phyloP scores from a whole-genome alignment of 2,329 filamentous ascomycete species.

The Tetracladium maxilliforme region DNA sequence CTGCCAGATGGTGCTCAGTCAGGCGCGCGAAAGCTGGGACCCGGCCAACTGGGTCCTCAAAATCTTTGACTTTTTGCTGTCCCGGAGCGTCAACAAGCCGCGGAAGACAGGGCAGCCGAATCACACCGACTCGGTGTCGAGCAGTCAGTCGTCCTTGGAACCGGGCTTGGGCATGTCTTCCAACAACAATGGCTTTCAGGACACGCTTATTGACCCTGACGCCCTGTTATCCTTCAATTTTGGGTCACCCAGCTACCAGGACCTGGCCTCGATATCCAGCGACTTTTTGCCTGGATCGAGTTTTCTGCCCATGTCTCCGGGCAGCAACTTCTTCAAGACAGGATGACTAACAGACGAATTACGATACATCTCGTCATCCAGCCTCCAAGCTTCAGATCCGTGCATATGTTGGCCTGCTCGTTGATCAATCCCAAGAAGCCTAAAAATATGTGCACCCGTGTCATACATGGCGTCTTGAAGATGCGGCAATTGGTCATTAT shows the following conservation, averaged over 20 bases:
- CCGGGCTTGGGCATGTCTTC: too few relatives aligned
- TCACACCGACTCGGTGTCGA: too few relatives aligned
- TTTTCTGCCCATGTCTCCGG: conserved; percentile 2
- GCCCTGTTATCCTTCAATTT: conserved; percentile 3
- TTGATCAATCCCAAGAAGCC: too few relatives aligned
- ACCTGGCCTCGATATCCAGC: conserved; percentile 3
- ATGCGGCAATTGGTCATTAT: too few relatives aligned
- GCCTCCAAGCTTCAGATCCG: too few relatives aligned
- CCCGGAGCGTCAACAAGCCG: conserved; percentile 2
- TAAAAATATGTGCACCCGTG: too few relatives aligned
- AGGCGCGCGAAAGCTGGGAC: conserved; percentile 4
- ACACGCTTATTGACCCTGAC: conserved; percentile 3
- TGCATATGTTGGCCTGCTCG: too few relatives aligned
- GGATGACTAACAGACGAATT: too few relatives aligned
- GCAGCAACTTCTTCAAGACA: too few relatives aligned
- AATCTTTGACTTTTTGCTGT: conserved; percentile 4
- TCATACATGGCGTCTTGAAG: too few relatives aligned
- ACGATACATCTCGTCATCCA: too few relatives aligned
- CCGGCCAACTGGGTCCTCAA: conserved; percentile 4
- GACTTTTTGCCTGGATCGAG: conserved; percentile 3
- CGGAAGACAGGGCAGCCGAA: background rate
- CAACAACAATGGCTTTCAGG: conserved; percentile 1
- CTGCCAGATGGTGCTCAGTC: conserved; percentile 3
- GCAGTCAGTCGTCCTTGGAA: too few relatives aligned
- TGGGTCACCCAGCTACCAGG: conserved; percentile 3